Base-by-base conservation (phyloP, 805 yeast species). In the Debaryomyces tyrocola region DNA sequence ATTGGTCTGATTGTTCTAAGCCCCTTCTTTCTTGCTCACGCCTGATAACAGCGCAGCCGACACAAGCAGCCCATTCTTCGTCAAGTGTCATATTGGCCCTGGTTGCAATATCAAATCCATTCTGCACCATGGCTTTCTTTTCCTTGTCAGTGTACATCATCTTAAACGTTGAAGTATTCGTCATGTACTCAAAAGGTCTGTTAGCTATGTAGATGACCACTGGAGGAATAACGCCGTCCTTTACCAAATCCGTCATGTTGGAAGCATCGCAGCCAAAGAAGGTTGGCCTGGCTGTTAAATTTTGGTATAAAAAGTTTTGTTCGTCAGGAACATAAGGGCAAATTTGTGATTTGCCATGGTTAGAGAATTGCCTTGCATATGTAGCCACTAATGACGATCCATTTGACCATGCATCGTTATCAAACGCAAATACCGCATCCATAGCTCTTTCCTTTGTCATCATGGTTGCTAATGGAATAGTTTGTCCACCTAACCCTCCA, bases 211-310 rank as follows among this genome's bases (percentile, higher is more conserved):
- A 72, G 9, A 72, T 56, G 31, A 71, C 67, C 17, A 72, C 44
- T 0, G 77, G 77, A 6, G 75, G 74, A 4, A 57, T 48, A 1
- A 63, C 69, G 20, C 64, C 73, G 39, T 68, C 69, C 44, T 64
- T 63, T 8, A 56, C 61, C 53, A 70, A 61, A 28, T 56, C 69
- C 6, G 75, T 66, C 53, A 67, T 58, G 50, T 70, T 70, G 3
- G 50, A 43, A 10, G 73, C 67, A 41, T 69, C 62, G 50, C 77
- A 71, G 2, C 77, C 77, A 52, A 71, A 71, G 50, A 71, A 71
- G 6, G 69, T 60, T 27, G 77, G 77, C 47, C 57, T 64, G 10
- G 73, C 70, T 4, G 74, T 67, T 40, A 70, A 59, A 51, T 69
- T 69, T 33, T 56, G 53, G 31, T 57, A 55, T 21, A 59, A 51